phyloP scores from a whole-genome alignment of 345 rosid species.

The Ricinus communis region DNA sequence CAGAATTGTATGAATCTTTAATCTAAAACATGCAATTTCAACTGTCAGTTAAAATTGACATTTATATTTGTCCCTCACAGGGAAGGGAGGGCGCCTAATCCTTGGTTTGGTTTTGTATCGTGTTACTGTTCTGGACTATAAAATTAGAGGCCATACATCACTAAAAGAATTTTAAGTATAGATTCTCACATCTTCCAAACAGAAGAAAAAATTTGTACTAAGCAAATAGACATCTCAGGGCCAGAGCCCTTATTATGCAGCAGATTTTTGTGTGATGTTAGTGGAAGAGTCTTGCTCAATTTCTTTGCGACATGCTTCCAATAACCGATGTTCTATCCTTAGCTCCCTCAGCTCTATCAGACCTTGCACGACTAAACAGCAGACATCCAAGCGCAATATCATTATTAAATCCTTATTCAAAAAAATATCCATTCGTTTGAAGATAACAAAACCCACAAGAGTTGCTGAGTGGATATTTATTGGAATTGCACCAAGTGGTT shows the following conservation, averaged over 20 bases:
- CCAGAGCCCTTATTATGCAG: constrained; percentile 7
- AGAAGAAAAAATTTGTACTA: not conserved
- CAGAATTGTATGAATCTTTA: too few species aligned
- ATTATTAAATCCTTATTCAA: not conserved
- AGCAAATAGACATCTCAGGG: not conserved
- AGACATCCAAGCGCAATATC: not conserved
- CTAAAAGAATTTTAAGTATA: not conserved
- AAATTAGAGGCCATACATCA: not conserved
- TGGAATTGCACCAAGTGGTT: too few species aligned
- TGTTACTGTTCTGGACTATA: not conserved
- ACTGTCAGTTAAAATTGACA: too few species aligned
- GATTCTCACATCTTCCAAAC: not conserved
- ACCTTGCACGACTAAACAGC: constrained; percentile 75
- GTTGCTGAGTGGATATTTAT: not conserved
- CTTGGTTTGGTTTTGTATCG: too few species aligned
- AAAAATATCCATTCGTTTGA: not conserved
- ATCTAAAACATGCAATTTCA: too few species aligned
- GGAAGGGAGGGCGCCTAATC: too few species aligned
- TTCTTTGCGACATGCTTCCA: constrained; percentile 86
- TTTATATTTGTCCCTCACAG: too few species aligned
- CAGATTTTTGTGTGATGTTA: constrained; percentile 11
- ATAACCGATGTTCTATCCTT: constrained; percentile 75
- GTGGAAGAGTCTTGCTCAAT: constrained; percentile 30
- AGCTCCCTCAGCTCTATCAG: constrained; percentile 79
- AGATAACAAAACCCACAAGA: not conserved